Evolutionary conservation across 1,284 basidiomycete species (phyloP), one percentile per base, ranked within the genome.

Genomic region (Flammula alnicola): DNA sequence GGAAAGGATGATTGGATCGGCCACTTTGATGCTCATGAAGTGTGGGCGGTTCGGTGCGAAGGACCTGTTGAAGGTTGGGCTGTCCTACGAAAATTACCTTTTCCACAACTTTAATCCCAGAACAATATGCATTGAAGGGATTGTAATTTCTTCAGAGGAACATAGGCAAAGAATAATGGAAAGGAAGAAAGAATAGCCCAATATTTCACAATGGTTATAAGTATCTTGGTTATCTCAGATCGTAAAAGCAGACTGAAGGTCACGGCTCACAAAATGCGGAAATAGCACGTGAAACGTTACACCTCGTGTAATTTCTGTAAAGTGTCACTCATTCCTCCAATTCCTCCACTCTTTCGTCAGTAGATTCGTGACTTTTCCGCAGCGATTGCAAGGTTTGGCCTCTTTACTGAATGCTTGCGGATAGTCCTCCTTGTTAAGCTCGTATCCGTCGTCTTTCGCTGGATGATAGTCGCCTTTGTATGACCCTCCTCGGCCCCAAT

Each of bases 1-100:
- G 62, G 62, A 32, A 51, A 63, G 51, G 60, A 59, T 46, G 65
- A 68, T 16, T 69, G 65, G 61, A 52, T 86, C 6, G 59, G 63
- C 5, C 74, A 75, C 4, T 83, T 86, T 47, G 62, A 67, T 10
- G 76, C 75, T 3, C 58, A 58, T 16, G 84, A 87, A 59, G 71
- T 88, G 30, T 89, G 86, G 87, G 62, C 83, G 17, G 77, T 75
- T 14, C 61, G 69, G 20, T 89, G 86, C 57, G 79, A 81, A 27
- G 87, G 86, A 3, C 80, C 79, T 1, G 82, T 86, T 0, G 75
- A 78, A 46, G 69, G 62, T 4, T 90, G 87, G 88, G 63, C 67
- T 39, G 68, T 86, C 1, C 57, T 81, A 25, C 38, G 30, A 35
- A 44, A 44, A 23, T 32, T 33, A 7, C 17, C 5, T 6, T 37